phyloP scores from a whole-genome alignment of 2,329 filamentous ascomycete species.

The Pseudocercospora ulei region DNA sequence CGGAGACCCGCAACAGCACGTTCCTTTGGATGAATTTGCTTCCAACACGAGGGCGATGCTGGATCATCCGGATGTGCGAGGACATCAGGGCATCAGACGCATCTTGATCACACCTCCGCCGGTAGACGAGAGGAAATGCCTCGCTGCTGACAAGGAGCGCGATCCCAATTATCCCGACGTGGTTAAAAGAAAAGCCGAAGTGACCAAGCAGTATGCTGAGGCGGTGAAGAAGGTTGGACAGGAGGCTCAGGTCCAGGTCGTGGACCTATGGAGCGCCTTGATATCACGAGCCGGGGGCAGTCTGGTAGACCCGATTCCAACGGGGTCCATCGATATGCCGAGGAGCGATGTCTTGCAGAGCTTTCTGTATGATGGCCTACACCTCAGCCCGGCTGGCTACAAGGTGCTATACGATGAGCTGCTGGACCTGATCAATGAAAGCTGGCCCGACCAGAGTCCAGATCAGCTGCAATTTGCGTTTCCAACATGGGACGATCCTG shows the following conservation, averaged over 20 bases:
- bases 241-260: conserved; percentile 49
- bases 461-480: conserved; percentile 46
- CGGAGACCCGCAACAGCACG: conserved; percentile 56
- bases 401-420: conserved; percentile 47
- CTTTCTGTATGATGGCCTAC: conserved; percentile 51
- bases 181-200: conserved; percentile 48
- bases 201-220: conserved; percentile 54
- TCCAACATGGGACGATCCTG: conserved; percentile 45
- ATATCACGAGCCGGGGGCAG: conserved; percentile 55
- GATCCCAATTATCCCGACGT: conserved; percentile 14
- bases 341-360: conserved; percentile 47
- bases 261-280: conserved; percentile 72
- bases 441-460: conserved; percentile 49
- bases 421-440: conserved; percentile 43
- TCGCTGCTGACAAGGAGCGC: conserved; percentile 17
- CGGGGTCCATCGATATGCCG: conserved; percentile 50
- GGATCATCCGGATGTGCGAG: conserved; percentile 57
- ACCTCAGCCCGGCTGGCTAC: conserved; percentile 51
- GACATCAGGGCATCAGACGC: conserved; percentile 58
- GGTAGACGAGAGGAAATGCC: conserved; percentile 24
- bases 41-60: conserved; percentile 63
- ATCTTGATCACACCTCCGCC: conserved; percentile 72
- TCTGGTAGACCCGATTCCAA: conserved; percentile 27
- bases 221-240: conserved; percentile 56
- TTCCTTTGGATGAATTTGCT: conserved; percentile 66